Percentiles rank a stretch among this genome's conserved stretches.
Conservation (phyloP, 2,329 filamentous ascomycete genomes). For the Cercospora sp. region DNA sequence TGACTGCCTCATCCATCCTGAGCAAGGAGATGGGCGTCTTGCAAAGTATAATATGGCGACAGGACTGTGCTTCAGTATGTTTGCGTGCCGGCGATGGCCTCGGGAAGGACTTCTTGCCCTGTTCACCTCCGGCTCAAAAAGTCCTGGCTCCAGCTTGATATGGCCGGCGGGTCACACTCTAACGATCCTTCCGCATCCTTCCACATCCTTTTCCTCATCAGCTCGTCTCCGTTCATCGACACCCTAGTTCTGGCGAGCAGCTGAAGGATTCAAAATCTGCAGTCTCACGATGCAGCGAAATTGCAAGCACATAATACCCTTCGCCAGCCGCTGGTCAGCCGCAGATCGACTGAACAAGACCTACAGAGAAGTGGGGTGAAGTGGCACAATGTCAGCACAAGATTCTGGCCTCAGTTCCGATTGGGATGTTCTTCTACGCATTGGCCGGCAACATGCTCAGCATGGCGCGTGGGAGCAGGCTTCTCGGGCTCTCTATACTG, state of each 20-base stretch:
- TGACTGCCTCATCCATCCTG: neutral
- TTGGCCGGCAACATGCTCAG: neutral
- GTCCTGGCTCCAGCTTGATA: neutral
- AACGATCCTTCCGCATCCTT: neutral
- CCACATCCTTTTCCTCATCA: neutral
- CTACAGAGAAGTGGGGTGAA: neutral
- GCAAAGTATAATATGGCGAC: rapidly evolving
- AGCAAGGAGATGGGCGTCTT: neutral
- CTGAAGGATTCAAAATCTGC: neutral
- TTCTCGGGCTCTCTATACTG: neutral
- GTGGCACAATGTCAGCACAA: neutral
- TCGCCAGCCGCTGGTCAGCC: neutral
- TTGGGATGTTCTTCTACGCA: neutral
- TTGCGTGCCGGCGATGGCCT: neutral
- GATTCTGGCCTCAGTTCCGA: neutral
- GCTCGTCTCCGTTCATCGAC: neutral
- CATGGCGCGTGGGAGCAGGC: neutral
- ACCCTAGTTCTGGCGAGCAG: neutral
- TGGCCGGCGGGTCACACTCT: neutral
- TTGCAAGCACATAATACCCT: neutral
- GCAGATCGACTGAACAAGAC: neutral
- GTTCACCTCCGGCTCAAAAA: neutral
- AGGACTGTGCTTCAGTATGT: neutral
- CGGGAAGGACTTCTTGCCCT: neutral
- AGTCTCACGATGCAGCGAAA: neutral